Evolutionary conservation across 2,329 filamentous ascomycete species (phyloP).

Genomic region (Xylariaceae sp.): DNA sequence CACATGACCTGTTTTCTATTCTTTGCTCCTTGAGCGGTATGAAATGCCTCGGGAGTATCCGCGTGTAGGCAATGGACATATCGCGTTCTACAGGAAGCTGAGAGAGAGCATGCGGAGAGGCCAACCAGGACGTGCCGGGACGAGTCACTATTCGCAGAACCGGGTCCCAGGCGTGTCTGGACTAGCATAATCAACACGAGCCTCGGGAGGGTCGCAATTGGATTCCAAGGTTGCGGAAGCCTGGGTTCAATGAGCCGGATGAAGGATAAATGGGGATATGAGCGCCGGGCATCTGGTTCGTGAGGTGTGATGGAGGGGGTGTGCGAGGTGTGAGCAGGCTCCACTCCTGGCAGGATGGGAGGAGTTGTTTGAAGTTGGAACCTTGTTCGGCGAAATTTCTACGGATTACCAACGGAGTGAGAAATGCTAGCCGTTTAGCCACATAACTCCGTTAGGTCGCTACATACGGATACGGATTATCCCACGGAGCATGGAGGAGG

Average conservation of each 20-base stretch:
- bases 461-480: not conserved
- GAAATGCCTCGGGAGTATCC: not conserved
- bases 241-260: slow-evolving; percentile 7
- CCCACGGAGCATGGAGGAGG: not conserved
- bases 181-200: not conserved
- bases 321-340: not conserved
- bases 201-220: not conserved
- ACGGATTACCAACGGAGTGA: not conserved
- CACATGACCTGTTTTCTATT: not conserved
- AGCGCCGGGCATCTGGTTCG: not conserved
- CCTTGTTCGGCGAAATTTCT: not conserved
- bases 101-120: not conserved
- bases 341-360: too few relatives aligned
- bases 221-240: slow-evolving; percentile 1
- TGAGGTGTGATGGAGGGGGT: not conserved
- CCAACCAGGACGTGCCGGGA: not conserved
- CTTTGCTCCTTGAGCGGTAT: not conserved
- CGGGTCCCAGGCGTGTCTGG: not conserved
- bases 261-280: slow-evolving; percentile 4
- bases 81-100: slow-evolving; percentile 1
- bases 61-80: not conserved
- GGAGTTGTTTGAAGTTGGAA: not conserved
- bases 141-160: not conserved
- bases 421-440: not conserved
- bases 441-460: not conserved